Base-by-base conservation (phyloP, 1,284 basidiomycete species). In the Xerocomus amazonicus region DNA sequence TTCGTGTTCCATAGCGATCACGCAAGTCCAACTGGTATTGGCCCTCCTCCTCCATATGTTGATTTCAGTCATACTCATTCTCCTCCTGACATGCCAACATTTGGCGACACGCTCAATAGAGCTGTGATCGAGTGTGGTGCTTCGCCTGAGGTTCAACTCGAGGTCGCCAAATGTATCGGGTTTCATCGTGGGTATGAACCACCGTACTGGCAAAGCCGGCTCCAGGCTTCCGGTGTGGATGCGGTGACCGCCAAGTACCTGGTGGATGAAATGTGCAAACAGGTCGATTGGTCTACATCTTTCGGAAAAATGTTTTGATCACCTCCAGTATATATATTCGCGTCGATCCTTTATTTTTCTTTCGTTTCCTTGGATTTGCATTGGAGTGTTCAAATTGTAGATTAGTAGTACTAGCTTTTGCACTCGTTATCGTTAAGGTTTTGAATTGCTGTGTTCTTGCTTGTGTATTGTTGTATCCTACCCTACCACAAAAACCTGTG, bases 241-340 rank as follows among this genome's bases (percentile, higher is more conserved):
- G 28, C 43, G 8, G 55, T 53, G n/a, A 54, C 55, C 2, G 49
- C 53, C 9, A 49, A 38, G 14, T 52, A 49, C 27, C 41, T 66
- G 46, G 51, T 69, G 16, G 51, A 57, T 17, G 65, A 60, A 44
- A 69, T 66, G 65, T 62, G 50, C 27, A 53, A 51, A n/a, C 54
- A 67, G 9, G 54, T 60, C 6, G 59, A 69, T 6, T 65, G 63
- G 62, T 17, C 43, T 1, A 12, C 47, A 1, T 42, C 51, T 0
- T 33, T 47, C 1, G 47, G 48, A n/a, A 59, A 31, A 33, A 29
- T 29, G 6, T 10, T 14, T 34, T 50, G 50, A 61, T 29, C 9
- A 34, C 37, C 12, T 12, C 12, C 29, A 31, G 6, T 31, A 9
- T 31, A 12, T 31, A 9, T 31, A 12, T 31, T 31, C 29, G 14